Conservation (phyloP, 176 grass and related monocot genomes). For the Phoenix roebelenii region DNA sequence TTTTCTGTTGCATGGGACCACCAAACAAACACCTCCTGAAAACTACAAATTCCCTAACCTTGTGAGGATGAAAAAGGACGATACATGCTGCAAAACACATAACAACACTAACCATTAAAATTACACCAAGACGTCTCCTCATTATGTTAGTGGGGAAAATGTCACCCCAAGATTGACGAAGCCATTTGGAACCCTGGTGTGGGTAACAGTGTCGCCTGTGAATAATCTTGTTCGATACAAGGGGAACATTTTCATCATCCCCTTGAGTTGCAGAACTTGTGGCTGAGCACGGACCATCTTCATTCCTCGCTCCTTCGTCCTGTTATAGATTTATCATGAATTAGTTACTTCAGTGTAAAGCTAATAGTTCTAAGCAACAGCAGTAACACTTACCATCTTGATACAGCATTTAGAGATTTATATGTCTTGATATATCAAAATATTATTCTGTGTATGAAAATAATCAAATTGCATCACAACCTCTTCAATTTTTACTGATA, state of each 20-base stretch:
- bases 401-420: too few species aligned
- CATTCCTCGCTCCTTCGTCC: conserved; percentile 17
- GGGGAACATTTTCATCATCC: conserved; percentile 35
- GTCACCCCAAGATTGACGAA: conserved; percentile 13
- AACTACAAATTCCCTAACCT: conserved; percentile 33
- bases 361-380: too few species aligned
- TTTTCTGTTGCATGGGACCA: conserved; percentile 22
- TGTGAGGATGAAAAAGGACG: conserved; percentile 61
- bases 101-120: conserved; percentile 42
- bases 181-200: conserved; percentile 22
- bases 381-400: too few species aligned
- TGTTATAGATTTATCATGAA: conserved; percentile 11
- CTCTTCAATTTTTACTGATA: too few species aligned
- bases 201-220: conserved; percentile 34
- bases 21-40: conserved; percentile 63
- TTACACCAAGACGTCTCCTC: conserved; percentile 31
- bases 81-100: conserved; percentile 65
- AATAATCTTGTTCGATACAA: conserved; percentile 37
- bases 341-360: too few species aligned
- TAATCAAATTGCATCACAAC: too few species aligned
- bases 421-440: too few species aligned
- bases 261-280: conserved; percentile 9
- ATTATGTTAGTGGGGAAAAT: conserved; percentile 30
- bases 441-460: too few species aligned
- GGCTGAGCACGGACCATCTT: conserved; percentile 16